These are phyloP conservation scores for Penicillium fuscoglaucum DNA, from an alignment of 2,329 filamentous ascomycete species.

Conservation along the genomic window DNA sequence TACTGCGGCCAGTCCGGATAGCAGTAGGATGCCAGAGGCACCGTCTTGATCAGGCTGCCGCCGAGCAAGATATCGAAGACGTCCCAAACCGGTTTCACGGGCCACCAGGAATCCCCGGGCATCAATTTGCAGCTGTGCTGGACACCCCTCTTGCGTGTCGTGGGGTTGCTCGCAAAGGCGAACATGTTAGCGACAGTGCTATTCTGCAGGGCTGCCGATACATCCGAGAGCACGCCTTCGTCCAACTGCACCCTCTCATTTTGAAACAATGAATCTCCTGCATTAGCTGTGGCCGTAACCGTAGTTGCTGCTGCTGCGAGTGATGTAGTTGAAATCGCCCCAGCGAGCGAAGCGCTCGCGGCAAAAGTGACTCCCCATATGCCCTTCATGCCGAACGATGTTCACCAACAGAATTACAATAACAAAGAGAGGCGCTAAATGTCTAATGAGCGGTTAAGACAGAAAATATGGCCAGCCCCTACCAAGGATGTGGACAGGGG, in stretches of 20 bases:
- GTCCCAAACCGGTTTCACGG: conserved; percentile 19
- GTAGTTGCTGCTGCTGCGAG: conserved; percentile 15
- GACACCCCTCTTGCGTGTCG: conserved; percentile 28
- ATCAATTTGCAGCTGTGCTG: conserved; percentile 43
- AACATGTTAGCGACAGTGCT: conserved; percentile 37
- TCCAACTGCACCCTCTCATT: conserved; percentile 38
- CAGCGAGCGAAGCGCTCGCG: conserved; percentile 5
- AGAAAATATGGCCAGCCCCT: background rate
- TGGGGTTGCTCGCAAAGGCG: conserved; percentile 27
- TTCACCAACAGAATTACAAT: background rate
- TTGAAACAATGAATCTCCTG: conserved; percentile 9
- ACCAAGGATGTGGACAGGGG: background rate
- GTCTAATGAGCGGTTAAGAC: background rate
- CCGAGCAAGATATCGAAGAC: conserved; percentile 43
- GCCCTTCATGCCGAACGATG: conserved; percentile 5
- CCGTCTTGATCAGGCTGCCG: conserved; percentile 33
- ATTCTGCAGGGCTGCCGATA: conserved; percentile 29
- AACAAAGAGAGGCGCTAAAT: background rate
- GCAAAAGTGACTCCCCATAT: background rate
- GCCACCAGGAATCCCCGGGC: conserved; percentile 26
- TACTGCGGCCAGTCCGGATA: conserved; percentile 37
- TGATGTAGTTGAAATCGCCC: conserved; percentile 6
- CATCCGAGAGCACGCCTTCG: conserved; percentile 34
- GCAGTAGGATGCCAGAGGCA: conserved; percentile 37
- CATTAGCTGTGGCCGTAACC: background rate